Base-by-base conservation (phyloP, 1,139 yeast genomes). In the Hyphopichia khmerensis region DNA sequence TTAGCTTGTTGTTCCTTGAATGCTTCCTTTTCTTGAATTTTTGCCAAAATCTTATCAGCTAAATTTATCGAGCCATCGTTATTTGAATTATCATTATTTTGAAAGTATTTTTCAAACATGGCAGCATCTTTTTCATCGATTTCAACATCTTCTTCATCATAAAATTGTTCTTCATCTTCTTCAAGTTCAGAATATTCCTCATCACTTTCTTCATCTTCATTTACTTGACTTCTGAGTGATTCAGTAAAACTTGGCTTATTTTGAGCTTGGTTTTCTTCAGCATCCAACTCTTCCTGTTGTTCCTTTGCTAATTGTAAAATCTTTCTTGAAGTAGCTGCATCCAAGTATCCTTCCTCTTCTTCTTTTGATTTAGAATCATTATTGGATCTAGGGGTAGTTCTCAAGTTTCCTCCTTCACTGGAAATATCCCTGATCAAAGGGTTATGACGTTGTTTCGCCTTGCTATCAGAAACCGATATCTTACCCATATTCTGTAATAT, bases 41-140 rank as follows among this genome's bases (percentile, higher is more conserved):
- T 87, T 33, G 89, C 96, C 84, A 90, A 77, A 53, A 93, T 89
- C 61, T 89, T 89, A 60, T 91, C 98, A 17, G 96, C 97, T 51
- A 93, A 69, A 51, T 87, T 88, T 54, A 83, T 72, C 38, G 82
- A 65, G 27, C 78, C 78, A 23, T 68, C 75, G 4, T 63, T 63
- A 40, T 57, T 59, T 7, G 52, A 17, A 1, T 70, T 49, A 34
- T 57, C 63, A n/a, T 40, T 36, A 33, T 46, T 40, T 50, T 76
- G 79, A 54, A 85, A 79, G 50, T 83, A 84, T 45, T 80, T 77
- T 47, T 84, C 87, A 57, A 84, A 84, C 62, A 85, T 59, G 36
- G 78, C 87, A 16, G 87, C 83, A 55, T 87, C 93, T 48, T 80
- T 80, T 50, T 78, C 89, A 49, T 82, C 84, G 13, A 84, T 79